phyloP scores from a whole-genome alignment of 768 basidiomycete species.

The Ephemerocybe angulata region DNA sequence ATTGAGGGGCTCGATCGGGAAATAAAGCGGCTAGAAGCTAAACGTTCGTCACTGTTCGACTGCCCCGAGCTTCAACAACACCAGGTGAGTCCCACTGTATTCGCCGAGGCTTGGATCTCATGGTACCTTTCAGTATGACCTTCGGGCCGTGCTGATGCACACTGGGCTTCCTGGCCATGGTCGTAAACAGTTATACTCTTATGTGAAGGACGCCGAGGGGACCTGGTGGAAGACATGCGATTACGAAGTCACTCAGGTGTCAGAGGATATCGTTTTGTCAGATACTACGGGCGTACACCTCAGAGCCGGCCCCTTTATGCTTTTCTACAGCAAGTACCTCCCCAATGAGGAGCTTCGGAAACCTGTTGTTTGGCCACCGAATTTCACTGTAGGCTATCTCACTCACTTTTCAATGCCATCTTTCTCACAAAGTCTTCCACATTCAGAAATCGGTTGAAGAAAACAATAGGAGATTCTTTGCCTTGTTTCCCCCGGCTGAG shows the following conservation, averaged over 20 bases:
- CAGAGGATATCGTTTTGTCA: slow-evolving; percentile 64
- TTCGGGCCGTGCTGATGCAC: slow-evolving; percentile 74
- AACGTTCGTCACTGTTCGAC: slow-evolving; percentile 48
- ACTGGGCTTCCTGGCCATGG: slow-evolving; percentile 79
- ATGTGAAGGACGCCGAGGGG: slow-evolving; percentile 58
- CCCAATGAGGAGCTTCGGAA: slow-evolving; percentile 32
- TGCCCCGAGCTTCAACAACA: slow-evolving; percentile 62
- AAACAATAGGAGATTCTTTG: slow-evolving; percentile 33
- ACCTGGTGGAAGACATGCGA: slow-evolving; percentile 84
- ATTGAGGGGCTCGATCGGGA: slow-evolving; percentile 50
- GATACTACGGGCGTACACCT: slow-evolving; percentile 72
- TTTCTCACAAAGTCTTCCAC: background rate
- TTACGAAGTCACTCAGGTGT: slow-evolving; percentile 61
- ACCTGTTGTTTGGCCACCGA: slow-evolving; percentile 34
- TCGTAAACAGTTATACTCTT: slow-evolving; percentile 74
- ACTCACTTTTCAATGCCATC: background rate
- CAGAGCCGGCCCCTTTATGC: slow-evolving; percentile 71
- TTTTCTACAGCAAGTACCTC: slow-evolving; percentile 59
- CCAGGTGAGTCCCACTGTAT: slow-evolving; percentile 37
- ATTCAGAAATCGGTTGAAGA: slow-evolving; percentile 32
- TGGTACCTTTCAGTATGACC: slow-evolving; percentile 56
- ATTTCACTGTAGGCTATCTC: slow-evolving; percentile 30
- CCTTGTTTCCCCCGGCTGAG: slow-evolving; percentile 31
- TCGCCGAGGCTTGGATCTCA: background rate
- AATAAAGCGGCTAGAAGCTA: slow-evolving; percentile 41